Conservation (phyloP, 768 basidiomycete genomes). For the Trametes meyenii region DNA sequence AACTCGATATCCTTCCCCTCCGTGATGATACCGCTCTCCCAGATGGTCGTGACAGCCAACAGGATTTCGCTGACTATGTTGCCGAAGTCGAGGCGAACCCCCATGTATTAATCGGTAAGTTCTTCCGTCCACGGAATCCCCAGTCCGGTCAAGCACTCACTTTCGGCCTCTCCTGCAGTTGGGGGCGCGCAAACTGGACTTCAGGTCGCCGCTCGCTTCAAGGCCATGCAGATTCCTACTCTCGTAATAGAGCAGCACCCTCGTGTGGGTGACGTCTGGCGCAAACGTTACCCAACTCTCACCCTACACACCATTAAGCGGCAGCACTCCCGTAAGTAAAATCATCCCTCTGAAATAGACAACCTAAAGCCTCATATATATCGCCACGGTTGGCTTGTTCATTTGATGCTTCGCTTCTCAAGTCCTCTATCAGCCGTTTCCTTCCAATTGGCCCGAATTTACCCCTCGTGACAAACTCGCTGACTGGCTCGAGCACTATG, state of each 20-base stretch:
- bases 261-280: slow-evolving; percentile 46
- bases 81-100: slow-evolving; percentile 42
- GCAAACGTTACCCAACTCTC: slow-evolving; percentile 46
- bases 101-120: slow-evolving; percentile 43
- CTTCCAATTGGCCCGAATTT: slow-evolving; percentile 44
- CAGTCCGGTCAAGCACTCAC: too few species aligned
- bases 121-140: too few species aligned
- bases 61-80: slow-evolving; percentile 34
- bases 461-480: slow-evolving; percentile 47
- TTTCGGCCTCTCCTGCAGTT: slow-evolving; percentile 30
- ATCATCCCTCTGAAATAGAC: too few species aligned
- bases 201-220: slow-evolving; percentile 46
- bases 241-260: slow-evolving; percentile 41
- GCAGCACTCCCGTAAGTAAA: slow-evolving; percentile 26
- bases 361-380: too few species aligned
- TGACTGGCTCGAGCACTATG: slow-evolving; percentile 49
- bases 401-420: too few species aligned
- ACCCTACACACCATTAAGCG: slow-evolving; percentile 41
- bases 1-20: slow-evolving; percentile 19
- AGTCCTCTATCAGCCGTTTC: slow-evolving; percentile 46
- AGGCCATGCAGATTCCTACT: slow-evolving; percentile 42
- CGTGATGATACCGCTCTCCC: slow-evolving; percentile 8
- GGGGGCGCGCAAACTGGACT: slow-evolving; percentile 49
- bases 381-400: too few species aligned
- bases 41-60: slow-evolving; percentile 32